Percentiles rank a stretch among this genome's conserved stretches.
phyloP scores from a whole-genome alignment of 169 alveolate genomes.

The Theileria sp. region DNA sequence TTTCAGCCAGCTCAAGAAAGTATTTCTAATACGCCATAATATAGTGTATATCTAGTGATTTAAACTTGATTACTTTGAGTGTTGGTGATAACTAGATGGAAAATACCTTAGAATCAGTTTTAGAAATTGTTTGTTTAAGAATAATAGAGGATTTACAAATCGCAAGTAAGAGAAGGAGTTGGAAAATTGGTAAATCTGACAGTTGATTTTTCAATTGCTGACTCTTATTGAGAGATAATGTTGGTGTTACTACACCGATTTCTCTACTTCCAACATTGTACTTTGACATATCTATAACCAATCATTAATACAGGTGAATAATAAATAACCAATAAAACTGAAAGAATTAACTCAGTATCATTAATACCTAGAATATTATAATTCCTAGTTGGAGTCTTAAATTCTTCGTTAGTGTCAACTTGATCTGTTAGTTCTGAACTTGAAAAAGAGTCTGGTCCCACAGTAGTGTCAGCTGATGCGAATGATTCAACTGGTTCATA shows the following conservation, averaged over 20 bases:
- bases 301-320: too few relatives aligned
- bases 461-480: not conserved
- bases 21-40: slow-evolving; percentile 18
- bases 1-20: slow-evolving; percentile 51
- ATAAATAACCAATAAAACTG: not conserved
- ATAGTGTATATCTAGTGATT: not conserved
- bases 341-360: not conserved
- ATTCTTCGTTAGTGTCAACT: not conserved
- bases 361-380: not conserved
- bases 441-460: slow-evolving; percentile 4
- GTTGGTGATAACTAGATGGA: not conserved
- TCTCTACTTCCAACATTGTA: slow-evolving; percentile 58
- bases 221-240: slow-evolving; percentile 44
- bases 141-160: slow-evolving; percentile 30
- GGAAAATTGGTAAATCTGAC: slow-evolving; percentile 50
- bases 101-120: slow-evolving; percentile 26
- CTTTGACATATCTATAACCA: slow-evolving; percentile 14
- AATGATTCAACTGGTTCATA: not conserved
- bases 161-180: slow-evolving; percentile 42
- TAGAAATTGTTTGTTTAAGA: slow-evolving; percentile 18
- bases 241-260: slow-evolving; percentile 55
- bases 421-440: slow-evolving; percentile 3
- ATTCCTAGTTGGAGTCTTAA: slow-evolving; percentile 4
- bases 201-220: slow-evolving; percentile 28
- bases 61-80: not conserved